Evolutionary conservation across 169 alveolate species (phyloP), one percentile per base, ranked within the genome.

Genomic region (Cryptosporidium meleagridis): DNA sequence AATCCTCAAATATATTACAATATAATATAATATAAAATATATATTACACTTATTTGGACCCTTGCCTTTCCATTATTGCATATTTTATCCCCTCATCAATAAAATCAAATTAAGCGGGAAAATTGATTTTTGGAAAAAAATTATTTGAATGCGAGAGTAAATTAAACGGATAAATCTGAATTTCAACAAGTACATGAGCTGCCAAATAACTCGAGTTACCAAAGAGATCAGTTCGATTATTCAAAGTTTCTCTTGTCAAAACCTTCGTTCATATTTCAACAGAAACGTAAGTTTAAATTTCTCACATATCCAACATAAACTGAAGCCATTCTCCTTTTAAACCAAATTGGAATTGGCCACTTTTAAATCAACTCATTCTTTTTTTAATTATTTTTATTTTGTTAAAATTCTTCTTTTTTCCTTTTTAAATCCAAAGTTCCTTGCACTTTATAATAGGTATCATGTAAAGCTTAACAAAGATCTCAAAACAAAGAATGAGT

Each of bases 211-310:
- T n/a, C n/a, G n/a, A 65, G n/a, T 73, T 33, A 37, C 62, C 41
- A 52, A 52, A 44, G 86, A 73, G 4, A 73, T 73, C 2, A 35
- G 45, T 21, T 18, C 26, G 29, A 16, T 55, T 29, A 73, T 80
- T 8, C 75, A 62, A 31, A 51, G 69, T 14, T 80, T 80, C 39
- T 7, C 62, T 14, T 45, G 41, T 62, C 89, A 80, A 5, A 80
- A 80, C 59, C 41, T 80, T 26, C 62, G 89, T 12, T 61, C 62
- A 14, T 80, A n/a, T n/a, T 80, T 80, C 37, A 62, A 80, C 23
- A 80, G 67, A 59, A 80, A 80, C 31, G 89, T 80, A 80, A 80
- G 89, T 62, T 61, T 4, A 12, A 39, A 33, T 39, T 10, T 55
- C 14, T n/a, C 45, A 6, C 4, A 16, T 8, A 16, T 16, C 12